Percentiles rank a stretch among this genome's conserved stretches.
These are phyloP conservation scores for Aspergillus brunneoviolaceus DNA, from an alignment of 2,329 filamentous ascomycete genomes.

Conservation along the genomic window DNA sequence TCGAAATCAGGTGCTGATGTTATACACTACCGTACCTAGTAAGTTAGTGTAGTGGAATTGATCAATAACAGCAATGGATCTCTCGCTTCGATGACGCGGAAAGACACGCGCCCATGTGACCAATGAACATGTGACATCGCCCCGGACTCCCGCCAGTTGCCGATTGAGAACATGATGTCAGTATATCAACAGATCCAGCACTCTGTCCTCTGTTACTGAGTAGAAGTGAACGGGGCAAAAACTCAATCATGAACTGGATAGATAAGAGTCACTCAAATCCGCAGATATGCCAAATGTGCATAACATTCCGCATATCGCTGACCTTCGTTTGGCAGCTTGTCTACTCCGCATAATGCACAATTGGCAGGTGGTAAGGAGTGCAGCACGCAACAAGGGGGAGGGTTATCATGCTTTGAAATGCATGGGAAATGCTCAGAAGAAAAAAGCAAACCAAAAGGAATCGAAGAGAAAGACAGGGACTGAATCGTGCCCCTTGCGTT, in stretches of 20 bases:
- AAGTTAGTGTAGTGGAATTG: background rate
- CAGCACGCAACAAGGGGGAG: background rate
- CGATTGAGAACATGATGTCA: background rate
- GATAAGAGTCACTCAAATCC: background rate
- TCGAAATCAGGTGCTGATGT: background rate
- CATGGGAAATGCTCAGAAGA: background rate
- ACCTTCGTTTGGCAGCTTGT: background rate
- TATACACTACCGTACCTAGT: too few relatives aligned
- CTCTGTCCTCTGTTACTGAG: too few relatives aligned
- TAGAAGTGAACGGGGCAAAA: background rate
- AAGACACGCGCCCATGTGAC: conserved; percentile 20
- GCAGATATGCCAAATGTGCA: background rate
- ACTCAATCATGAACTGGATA: background rate
- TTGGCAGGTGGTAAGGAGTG: background rate
- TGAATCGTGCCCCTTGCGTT: background rate
- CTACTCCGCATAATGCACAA: background rate
- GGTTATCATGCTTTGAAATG: background rate
- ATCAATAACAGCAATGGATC: background rate
- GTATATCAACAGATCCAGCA: too few relatives aligned
- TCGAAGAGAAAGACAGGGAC: background rate
- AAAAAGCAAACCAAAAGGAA: background rate
- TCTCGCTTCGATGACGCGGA: conserved; percentile 8
- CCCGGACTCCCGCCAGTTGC: background rate
- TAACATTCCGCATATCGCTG: background rate
- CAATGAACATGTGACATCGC: background rate